phyloP scores from a whole-genome alignment of 257 asterid genomes.

The Ophiorrhiza pumila region DNA sequence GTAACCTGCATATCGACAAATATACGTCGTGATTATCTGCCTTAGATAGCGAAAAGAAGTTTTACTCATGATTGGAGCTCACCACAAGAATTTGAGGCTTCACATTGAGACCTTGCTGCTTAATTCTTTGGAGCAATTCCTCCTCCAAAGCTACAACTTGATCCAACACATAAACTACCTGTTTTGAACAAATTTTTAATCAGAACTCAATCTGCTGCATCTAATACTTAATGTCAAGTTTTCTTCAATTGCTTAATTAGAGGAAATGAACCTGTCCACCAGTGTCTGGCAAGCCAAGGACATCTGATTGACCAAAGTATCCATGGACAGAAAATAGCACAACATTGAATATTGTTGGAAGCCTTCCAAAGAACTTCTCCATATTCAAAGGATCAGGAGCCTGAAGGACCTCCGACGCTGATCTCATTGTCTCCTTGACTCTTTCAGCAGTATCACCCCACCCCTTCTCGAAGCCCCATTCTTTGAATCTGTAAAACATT shows the following conservation, averaged over 20 bases:
- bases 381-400: conserved; percentile 75
- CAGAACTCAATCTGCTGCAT: background rate
- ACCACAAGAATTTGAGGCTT: conserved; percentile 95
- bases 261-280: conserved; percentile 73
- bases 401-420: conserved; percentile 72
- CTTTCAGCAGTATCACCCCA: conserved; percentile 90
- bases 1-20: conserved; percentile 54
- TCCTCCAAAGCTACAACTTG: conserved; percentile 90
- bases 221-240: background rate
- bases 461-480: conserved; percentile 91
- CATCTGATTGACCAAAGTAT: conserved; percentile 84
- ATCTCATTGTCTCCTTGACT: conserved; percentile 67
- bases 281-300: conserved; percentile 94
- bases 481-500: conserved; percentile 55
- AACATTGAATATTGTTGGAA: conserved; percentile 69
- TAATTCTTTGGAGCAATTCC: conserved; percentile 72
- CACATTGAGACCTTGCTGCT: conserved; percentile 78
- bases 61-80: conserved; percentile 15
- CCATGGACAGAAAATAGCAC: conserved; percentile 85
- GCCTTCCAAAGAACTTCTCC: conserved; percentile 64
- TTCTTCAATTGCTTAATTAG: background rate
- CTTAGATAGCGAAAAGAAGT: background rate
- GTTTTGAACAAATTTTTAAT: conserved; percentile 6
- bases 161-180: conserved; percentile 95
- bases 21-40: background rate